Conservation (phyloP, 768 basidiomycete genomes). For the Tricholoma sp. region DNA sequence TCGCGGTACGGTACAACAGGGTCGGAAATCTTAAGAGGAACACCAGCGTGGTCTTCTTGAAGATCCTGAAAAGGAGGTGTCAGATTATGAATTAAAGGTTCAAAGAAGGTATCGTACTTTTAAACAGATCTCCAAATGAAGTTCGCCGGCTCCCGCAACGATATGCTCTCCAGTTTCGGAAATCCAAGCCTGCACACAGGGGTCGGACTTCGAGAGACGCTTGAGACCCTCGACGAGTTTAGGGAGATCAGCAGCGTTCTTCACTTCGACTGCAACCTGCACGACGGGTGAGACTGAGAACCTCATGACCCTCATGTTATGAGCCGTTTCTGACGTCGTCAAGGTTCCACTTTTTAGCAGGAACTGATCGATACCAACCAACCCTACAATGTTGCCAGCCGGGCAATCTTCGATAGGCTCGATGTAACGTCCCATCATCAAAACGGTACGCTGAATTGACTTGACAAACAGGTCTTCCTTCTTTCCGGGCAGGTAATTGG, state of each 20-base stretch:
- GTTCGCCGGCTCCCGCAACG: slow-evolving; percentile 97
- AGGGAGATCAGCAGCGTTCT: slow-evolving; percentile 98
- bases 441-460: slow-evolving; percentile 95
- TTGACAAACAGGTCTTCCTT: slow-evolving; percentile 98
- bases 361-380: slow-evolving; percentile 99
- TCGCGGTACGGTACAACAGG: slow-evolving; percentile 97
- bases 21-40: slow-evolving; percentile 97
- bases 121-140: slow-evolving; percentile 99
- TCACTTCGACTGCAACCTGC: slow-evolving; percentile 98
- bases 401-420: slow-evolving; percentile 99
- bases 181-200: slow-evolving; percentile 97
- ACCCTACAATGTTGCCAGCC: slow-evolving; percentile 96
- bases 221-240: slow-evolving; percentile 99
- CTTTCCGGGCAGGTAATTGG: slow-evolving; percentile 97
- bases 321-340: slow-evolving; percentile 95
- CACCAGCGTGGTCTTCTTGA: slow-evolving; percentile 99
- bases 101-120: slow-evolving; percentile 51
- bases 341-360: slow-evolving; percentile 98
- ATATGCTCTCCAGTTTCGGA: slow-evolving; percentile 94
- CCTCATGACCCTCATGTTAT: slow-evolving; percentile 99
- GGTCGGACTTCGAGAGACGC: slow-evolving; percentile 99
- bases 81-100: neutral
- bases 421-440: slow-evolving; percentile 99
- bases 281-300: slow-evolving; percentile 99
- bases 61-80: slow-evolving; percentile 62